Evolutionary conservation across 1,284 basidiomycete species (phyloP).

Genomic region (Ganoderma meredithae): DNA sequence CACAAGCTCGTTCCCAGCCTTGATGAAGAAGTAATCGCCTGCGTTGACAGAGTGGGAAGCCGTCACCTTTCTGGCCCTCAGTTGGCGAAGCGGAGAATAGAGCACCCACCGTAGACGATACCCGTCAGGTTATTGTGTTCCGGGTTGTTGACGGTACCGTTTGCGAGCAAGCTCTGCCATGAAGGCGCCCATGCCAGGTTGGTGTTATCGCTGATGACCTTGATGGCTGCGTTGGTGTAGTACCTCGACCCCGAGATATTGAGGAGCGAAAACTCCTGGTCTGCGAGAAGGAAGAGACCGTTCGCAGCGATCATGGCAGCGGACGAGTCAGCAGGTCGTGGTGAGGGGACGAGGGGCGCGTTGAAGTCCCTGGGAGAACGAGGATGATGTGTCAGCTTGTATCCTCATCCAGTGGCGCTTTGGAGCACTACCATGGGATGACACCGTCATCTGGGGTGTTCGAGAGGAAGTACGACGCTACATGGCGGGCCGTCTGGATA

Average conservation of each 20-base stretch:
- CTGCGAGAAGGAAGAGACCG: constrained; percentile 64
- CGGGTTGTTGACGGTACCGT: constrained; percentile 70
- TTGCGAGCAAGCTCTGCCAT: constrained; percentile 71
- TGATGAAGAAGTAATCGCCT: constrained; percentile 54
- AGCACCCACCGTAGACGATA: constrained; percentile 63
- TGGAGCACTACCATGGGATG: constrained; percentile 60
- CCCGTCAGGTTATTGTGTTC: constrained; percentile 64
- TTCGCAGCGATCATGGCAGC: constrained; percentile 67
- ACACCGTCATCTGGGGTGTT: constrained; percentile 63
- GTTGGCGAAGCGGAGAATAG: not conserved
- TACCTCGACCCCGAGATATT: constrained; percentile 46
- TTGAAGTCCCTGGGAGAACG: constrained; percentile 66
- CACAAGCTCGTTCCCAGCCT: constrained; percentile 44
- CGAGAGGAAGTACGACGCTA: constrained; percentile 66
- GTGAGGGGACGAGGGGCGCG: constrained; percentile 57
- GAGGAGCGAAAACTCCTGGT: constrained; percentile 50
- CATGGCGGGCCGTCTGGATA: constrained; percentile 61
- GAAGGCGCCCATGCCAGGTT: constrained; percentile 60
- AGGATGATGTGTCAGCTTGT: not conserved
- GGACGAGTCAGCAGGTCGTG: constrained; percentile 70
- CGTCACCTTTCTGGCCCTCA: not conserved
- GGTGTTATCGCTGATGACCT: constrained; percentile 59
- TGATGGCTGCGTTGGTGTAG: constrained; percentile 59
- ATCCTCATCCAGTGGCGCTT: not conserved
- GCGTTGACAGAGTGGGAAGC: not conserved